Percentiles rank a stretch among this genome's conserved stretches.
Conservation (phyloP, 768 basidiomycete genomes). For the Pholiota microspora region DNA sequence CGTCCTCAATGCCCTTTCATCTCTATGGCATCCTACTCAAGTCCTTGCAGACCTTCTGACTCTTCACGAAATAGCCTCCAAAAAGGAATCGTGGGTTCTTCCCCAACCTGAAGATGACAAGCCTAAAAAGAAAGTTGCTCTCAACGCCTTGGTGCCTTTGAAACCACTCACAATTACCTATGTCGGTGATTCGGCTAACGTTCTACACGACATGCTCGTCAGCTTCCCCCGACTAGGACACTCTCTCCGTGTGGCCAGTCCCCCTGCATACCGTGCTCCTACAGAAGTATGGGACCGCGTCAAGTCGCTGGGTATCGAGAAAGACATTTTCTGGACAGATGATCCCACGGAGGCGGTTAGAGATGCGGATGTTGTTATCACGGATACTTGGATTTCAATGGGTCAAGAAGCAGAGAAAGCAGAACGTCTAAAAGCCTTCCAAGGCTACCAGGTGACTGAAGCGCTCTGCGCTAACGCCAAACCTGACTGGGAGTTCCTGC, state of each 20-base stretch:
- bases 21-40: constrained; percentile 96
- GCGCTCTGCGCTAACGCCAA: constrained; percentile 85
- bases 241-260: constrained; percentile 80
- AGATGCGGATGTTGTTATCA: constrained; percentile 92
- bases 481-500: constrained; percentile 90
- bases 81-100: not conserved
- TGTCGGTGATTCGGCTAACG: constrained; percentile 93
- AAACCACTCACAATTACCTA: constrained; percentile 88
- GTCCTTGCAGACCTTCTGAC: constrained; percentile 92
- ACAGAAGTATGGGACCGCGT: constrained; percentile 79
- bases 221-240: constrained; percentile 91
- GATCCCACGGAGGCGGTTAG: constrained; percentile 87
- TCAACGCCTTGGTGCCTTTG: constrained; percentile 42
- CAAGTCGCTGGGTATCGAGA: constrained; percentile 69
- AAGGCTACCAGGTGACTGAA: constrained; percentile 94
- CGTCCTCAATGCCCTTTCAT: constrained; percentile 93
- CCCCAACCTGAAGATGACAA: not conserved
- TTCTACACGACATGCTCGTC: constrained; percentile 97
- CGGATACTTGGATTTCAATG: constrained; percentile 99
- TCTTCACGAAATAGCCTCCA: constrained; percentile 65
- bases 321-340: constrained; percentile 67
- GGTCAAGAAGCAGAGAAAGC: constrained; percentile 95
- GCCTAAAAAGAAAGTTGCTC: constrained; percentile 20
- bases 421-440: constrained; percentile 81
- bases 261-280: constrained; percentile 71